These are phyloP conservation scores for Mucuna pruriens DNA, from an alignment of 306 rosid genomes.

Conservation along the genomic window DNA sequence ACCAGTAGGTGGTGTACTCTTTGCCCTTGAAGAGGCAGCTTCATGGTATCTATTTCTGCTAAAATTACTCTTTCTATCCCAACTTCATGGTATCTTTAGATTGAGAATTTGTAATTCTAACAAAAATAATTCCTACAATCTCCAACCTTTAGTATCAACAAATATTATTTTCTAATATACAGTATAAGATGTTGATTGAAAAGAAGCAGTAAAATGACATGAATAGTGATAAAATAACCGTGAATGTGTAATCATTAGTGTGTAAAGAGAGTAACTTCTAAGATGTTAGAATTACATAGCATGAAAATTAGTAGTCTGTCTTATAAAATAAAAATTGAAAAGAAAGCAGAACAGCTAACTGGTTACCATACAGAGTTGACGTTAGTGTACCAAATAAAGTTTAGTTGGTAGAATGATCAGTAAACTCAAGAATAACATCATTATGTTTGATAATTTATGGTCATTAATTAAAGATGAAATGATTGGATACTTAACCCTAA, in stretches of 20 bases:
- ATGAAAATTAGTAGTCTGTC: conserved; percentile 5
- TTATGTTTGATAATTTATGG: background rate
- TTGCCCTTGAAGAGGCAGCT: conserved; percentile 97
- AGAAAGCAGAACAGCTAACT: background rate
- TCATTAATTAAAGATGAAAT: background rate
- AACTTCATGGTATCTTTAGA: conserved; percentile 1
- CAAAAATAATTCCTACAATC: background rate
- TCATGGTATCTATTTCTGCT: conserved; percentile 71
- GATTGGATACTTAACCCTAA: background rate
- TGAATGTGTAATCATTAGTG: background rate
- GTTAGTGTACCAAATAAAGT: background rate
- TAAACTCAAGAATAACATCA: conserved; percentile 17
- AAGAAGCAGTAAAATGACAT: background rate
- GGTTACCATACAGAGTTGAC: background rate
- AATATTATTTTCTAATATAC: background rate
- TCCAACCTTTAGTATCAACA: conserved; percentile 8
- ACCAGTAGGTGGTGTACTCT: conserved; percentile 95
- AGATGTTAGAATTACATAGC: conserved; percentile 1
- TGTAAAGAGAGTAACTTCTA: conserved; percentile 12
- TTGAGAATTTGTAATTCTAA: background rate
- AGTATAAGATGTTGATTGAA: background rate
- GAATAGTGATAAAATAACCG: background rate
- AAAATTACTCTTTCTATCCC: conserved; percentile 7
- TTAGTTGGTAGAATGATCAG: background rate
- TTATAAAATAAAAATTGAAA: background rate